Evolutionary conservation across 2,329 filamentous ascomycete species (phyloP).

Genomic region (Alternaria panax): DNA sequence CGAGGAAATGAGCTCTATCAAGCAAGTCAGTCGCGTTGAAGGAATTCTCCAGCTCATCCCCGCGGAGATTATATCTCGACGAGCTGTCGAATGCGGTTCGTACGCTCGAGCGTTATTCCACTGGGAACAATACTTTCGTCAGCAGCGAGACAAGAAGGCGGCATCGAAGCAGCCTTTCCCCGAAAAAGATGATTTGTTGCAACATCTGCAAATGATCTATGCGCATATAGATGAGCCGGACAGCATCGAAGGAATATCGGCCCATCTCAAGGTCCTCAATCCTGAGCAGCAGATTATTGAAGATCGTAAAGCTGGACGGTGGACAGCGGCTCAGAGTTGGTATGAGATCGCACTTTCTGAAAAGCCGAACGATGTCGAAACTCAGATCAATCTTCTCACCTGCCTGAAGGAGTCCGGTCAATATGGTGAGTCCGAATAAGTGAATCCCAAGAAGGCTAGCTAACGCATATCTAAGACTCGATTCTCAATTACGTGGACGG

Average conservation of each 20-base stretch:
- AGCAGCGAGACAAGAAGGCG: slow-evolving; percentile 53
- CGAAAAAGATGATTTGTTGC: slow-evolving; percentile 70
- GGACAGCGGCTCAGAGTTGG: slow-evolving; percentile 96
- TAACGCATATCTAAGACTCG: slow-evolving; percentile 65
- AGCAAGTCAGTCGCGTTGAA: slow-evolving; percentile 71
- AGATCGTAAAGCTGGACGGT: slow-evolving; percentile 89
- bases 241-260: slow-evolving; percentile 91
- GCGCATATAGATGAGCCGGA: slow-evolving; percentile 98
- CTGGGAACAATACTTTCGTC: slow-evolving; percentile 87
- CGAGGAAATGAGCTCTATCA: slow-evolving; percentile 60
- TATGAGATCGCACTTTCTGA: slow-evolving; percentile 90
- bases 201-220: slow-evolving; percentile 90
- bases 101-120: slow-evolving; percentile 93
- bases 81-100: slow-evolving; percentile 92
- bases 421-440: slow-evolving; percentile 67
- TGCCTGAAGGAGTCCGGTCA: slow-evolving; percentile 97
- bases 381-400: slow-evolving; percentile 82
- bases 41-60: slow-evolving; percentile 73
- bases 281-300: slow-evolving; percentile 93
- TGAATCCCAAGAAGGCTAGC: slow-evolving; percentile 21
- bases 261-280: slow-evolving; percentile 84
- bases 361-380: slow-evolving; percentile 75
- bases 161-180: slow-evolving; percentile 59
- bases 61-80: slow-evolving; percentile 75
- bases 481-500: slow-evolving; percentile 86